A percentile compares a stretch with the other conserved stretches of the same genome.
These are phyloP conservation scores for Trametes pubescens DNA, from an alignment of 1,284 basidiomycete genomes.

Conservation along the genomic window DNA sequence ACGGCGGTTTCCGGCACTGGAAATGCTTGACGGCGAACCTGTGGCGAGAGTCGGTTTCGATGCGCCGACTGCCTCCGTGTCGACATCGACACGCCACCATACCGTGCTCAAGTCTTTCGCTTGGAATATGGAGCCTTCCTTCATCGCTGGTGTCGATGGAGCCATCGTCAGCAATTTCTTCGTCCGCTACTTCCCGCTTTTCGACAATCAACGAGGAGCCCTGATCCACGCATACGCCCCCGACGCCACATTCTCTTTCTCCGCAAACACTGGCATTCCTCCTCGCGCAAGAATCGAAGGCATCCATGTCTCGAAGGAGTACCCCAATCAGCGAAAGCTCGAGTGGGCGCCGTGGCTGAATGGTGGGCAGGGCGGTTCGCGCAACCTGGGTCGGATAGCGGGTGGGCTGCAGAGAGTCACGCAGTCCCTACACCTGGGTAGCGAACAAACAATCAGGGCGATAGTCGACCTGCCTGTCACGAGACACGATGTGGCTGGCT, in stretches of 20 bases:
- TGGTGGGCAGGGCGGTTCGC: conserved; percentile 63
- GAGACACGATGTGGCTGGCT: conserved; percentile 77
- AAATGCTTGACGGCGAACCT: conserved; percentile 80
- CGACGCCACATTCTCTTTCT: conserved; percentile 88
- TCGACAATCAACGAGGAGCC: conserved; percentile 78
- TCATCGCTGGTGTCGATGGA: conserved; percentile 79
- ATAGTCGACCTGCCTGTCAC: conserved; percentile 78
- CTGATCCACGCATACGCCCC: conserved; percentile 84
- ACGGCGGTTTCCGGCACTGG: conserved; percentile 73
- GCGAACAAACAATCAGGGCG: conserved; percentile 70
- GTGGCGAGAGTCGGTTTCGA: conserved; percentile 80
- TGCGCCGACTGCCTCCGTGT: conserved; percentile 52
- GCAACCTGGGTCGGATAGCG: conserved; percentile 79
- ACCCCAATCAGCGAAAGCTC: conserved; percentile 85
- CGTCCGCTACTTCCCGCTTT: conserved; percentile 83
- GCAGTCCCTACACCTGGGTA: conserved; percentile 78
- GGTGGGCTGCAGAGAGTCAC: conserved; percentile 70
- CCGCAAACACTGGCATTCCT: conserved; percentile 84
- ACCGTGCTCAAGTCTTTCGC: conserved; percentile 75
- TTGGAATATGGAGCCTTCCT: conserved; percentile 73
- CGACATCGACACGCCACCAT: conserved; percentile 33
- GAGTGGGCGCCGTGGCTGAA: conserved; percentile 78
- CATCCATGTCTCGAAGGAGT: conserved; percentile 61
- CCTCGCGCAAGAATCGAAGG: conserved; percentile 74
- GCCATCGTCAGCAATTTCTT: conserved; percentile 79